Evolutionary conservation across 1,284 basidiomycete species (phyloP).

Genomic region (Ceratorhiza oryzae-sativae): DNA sequence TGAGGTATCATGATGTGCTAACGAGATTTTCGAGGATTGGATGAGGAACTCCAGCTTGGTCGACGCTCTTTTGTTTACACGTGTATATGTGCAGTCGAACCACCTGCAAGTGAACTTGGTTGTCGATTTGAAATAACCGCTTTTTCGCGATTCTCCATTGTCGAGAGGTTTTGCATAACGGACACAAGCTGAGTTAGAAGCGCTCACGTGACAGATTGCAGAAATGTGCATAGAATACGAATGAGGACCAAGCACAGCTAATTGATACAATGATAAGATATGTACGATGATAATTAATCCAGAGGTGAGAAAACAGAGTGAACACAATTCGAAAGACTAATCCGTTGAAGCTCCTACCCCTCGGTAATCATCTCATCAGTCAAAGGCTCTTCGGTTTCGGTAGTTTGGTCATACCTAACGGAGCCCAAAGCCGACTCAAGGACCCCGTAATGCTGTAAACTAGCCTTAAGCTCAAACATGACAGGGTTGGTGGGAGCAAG

Average conservation of each 20-base stretch:
- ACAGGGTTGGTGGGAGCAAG: neutral
- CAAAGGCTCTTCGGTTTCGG: neutral
- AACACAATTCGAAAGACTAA: neutral
- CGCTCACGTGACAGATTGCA: neutral
- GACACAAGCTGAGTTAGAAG: neutral
- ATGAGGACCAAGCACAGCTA: neutral
- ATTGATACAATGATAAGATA: no score
- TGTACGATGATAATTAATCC: no score
- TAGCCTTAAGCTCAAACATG: neutral
- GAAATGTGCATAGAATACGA: neutral
- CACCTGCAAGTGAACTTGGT: neutral
- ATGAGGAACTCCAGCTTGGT: no score
- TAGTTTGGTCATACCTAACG: neutral
- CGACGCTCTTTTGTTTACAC: no score
- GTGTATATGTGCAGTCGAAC: neutral
- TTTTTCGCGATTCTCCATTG: neutral
- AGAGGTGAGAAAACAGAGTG: neutral
- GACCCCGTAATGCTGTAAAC: neutral
- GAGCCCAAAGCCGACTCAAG: neutral
- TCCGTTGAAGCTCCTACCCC: neutral
- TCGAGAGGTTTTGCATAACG: neutral
- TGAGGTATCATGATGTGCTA: no score
- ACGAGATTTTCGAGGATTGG: no score
- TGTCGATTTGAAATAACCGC: neutral
- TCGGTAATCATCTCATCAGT: neutral